Evolutionary conservation across 164 flowering plant species (phyloP).

Genomic region (Magnolia officinalis): DNA sequence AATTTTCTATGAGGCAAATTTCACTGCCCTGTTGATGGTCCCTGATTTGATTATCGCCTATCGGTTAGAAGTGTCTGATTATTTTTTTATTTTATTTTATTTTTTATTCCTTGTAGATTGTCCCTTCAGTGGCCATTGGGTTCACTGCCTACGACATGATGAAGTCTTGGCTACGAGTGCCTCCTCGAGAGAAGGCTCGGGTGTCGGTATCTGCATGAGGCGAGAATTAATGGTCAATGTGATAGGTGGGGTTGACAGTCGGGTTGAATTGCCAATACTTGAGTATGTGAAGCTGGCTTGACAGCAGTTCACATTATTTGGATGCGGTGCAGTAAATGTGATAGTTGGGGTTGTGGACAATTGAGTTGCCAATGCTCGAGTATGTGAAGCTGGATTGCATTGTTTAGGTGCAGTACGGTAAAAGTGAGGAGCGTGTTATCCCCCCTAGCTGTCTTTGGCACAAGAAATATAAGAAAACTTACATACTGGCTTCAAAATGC

Average conservation of each 20-base stretch:
- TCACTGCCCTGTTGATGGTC: not conserved
- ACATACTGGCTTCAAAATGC: too few relatives aligned
- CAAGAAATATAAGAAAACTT: too few relatives aligned
- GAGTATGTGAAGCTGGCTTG: not conserved
- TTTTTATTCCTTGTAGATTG: slow-evolving; percentile 47
- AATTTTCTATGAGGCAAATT: too few relatives aligned
- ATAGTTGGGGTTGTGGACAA: not conserved
- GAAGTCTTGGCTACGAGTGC: slow-evolving; percentile 78
- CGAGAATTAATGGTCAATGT: not conserved
- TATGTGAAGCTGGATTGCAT: not conserved
- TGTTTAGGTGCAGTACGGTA: not conserved
- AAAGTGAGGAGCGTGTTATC: too few relatives aligned
- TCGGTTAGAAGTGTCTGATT: not conserved
- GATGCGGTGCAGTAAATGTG: not conserved
- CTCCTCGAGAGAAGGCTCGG: slow-evolving; percentile 58
- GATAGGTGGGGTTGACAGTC: not conserved
- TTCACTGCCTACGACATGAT: slow-evolving; percentile 86
- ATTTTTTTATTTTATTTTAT: too few relatives aligned
- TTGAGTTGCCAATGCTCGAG: not conserved
- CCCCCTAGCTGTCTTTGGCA: too few relatives aligned
- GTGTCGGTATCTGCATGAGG: slow-evolving; percentile 31
- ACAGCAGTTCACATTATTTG: not conserved
- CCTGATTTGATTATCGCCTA: not conserved
- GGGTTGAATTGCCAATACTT: not conserved
- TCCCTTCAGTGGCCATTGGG: slow-evolving; percentile 96